These are phyloP conservation scores for Chenopodium berlandieri DNA, from an alignment of 148 eudicot species.

Conservation along the genomic window DNA sequence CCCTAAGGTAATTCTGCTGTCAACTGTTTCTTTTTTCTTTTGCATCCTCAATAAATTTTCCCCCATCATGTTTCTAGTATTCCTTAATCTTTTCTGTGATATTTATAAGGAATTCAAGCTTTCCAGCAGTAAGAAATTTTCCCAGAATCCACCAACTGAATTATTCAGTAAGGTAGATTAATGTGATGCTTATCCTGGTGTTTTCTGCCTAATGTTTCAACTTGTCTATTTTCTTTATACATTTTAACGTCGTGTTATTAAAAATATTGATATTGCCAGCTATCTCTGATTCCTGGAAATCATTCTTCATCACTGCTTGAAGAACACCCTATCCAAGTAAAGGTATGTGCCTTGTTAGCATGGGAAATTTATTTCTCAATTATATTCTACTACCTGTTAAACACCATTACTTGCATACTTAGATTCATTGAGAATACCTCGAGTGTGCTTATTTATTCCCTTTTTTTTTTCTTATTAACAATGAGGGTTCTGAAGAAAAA, in stretches of 20 bases:
- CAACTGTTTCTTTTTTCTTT: not conserved
- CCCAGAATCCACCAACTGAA: slow-evolving; percentile 47
- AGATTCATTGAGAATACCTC: not conserved
- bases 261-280: slow-evolving; percentile 30
- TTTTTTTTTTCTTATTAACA: not conserved
- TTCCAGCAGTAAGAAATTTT: slow-evolving; percentile 24
- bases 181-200: not conserved
- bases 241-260: not conserved
- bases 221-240: not conserved
- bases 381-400: not conserved
- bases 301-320: slow-evolving; percentile 18
- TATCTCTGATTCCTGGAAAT: slow-evolving; percentile 47
- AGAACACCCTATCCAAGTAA: slow-evolving; percentile 27
- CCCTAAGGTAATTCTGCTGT: slow-evolving; percentile 22
- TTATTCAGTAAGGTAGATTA: slow-evolving; percentile 55
- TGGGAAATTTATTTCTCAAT: not conserved
- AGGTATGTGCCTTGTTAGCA: slow-evolving; percentile 34
- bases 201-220: not conserved
- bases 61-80: not conserved
- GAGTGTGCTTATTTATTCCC: not conserved
- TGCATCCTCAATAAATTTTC: not conserved
- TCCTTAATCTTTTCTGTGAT: slow-evolving; percentile 10
- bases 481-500: slow-evolving; percentile 47
- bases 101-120: slow-evolving; percentile 44
- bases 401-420: not conserved